Evolutionary conservation across 257 asterid genomes (phyloP).

Genomic region (Solanum rostratum): DNA sequence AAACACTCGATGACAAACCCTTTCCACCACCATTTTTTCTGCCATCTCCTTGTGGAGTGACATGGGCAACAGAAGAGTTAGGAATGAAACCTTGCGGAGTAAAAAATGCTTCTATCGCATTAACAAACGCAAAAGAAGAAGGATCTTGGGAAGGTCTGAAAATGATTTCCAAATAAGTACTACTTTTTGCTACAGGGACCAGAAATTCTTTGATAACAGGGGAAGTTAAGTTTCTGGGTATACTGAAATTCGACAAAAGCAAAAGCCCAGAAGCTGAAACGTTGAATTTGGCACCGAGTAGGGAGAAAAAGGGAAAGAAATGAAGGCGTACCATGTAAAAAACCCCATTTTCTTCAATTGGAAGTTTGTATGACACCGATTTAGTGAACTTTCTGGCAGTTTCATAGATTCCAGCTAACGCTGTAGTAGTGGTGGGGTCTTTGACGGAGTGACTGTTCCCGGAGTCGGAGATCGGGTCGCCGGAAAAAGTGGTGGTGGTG

Average conservation of each 20-base stretch:
- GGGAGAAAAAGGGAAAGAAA: conserved; percentile 21
- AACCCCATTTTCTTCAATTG: conserved; percentile 12
- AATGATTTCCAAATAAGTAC: conserved; percentile 14
- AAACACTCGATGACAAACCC: neutral
- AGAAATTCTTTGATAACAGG: conserved; percentile 35
- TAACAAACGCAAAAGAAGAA: conserved; percentile 32
- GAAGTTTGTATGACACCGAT: conserved; percentile 16
- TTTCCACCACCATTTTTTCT: neutral
- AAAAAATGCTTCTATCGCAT: conserved; percentile 42
- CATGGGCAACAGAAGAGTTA: neutral
- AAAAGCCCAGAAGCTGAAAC: conserved; percentile 21
- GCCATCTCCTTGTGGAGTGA: neutral
- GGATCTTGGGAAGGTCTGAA: conserved; percentile 19
- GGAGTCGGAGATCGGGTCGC: conserved; percentile 9
- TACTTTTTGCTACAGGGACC: neutral
- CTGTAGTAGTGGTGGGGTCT: neutral
- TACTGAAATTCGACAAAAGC: conserved; percentile 27
- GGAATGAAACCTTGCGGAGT: conserved; percentile 23
- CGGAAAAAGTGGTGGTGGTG: conserved; percentile 16
- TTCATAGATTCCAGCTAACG: conserved; percentile 4
- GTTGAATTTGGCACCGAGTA: conserved; percentile 17
- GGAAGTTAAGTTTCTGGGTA: neutral
- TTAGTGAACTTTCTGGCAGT: conserved; percentile 37
- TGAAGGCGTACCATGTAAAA: conserved; percentile 45
- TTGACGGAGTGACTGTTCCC: neutral